Base-by-base conservation (phyloP, 257 asterid genomes). In the Solanum pennellii region DNA sequence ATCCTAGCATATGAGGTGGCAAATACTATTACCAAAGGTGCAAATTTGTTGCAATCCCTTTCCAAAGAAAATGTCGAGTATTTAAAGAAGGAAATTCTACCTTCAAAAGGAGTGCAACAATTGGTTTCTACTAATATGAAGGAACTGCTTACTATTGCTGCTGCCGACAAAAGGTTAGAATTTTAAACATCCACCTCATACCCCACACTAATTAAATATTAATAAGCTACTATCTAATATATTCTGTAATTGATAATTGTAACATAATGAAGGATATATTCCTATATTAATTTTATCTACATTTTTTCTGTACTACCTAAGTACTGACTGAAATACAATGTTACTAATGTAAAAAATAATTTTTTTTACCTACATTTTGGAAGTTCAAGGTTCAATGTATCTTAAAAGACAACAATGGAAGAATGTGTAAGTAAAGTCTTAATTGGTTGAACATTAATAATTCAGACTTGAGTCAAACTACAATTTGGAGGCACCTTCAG, bases 1-100 rank as follows among this genome's bases (percentile, higher is more conserved):
- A 97, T 97, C 72, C 91, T 97, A 91, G 94, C 99, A 52, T 97
- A 96, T 86, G 99, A 97, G 91, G 98, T 97, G 88, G 99, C 99
- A 25, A 97, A 97, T 91, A 97, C 99, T 75, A 92, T 97, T 84
- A 94, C 92, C 89, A 97, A 96, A 92, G 99, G 98, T 56, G 94
- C 98, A 82, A 95, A 91, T 88, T 88, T 97, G 87, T 88, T 94
- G 90, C 95, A 93, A 87, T 97, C 99, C 72, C 94, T 97, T 89
- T 97, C 99, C 42, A 93, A 91, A 80, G 99, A 94, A 88, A 96
- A 93, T 90, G 89, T 96, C 69, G 93, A 83, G 86, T 87, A 88
- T 89, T 90, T 97, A 89, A 96, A 93, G 86, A 94, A 93, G 92
- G 98, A 97, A 37, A 90, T 96, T 89, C 90, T 97, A 91, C 94